Base-by-base conservation (phyloP, 495 filamentous ascomycete species). In the Rusavskia elegans region DNA sequence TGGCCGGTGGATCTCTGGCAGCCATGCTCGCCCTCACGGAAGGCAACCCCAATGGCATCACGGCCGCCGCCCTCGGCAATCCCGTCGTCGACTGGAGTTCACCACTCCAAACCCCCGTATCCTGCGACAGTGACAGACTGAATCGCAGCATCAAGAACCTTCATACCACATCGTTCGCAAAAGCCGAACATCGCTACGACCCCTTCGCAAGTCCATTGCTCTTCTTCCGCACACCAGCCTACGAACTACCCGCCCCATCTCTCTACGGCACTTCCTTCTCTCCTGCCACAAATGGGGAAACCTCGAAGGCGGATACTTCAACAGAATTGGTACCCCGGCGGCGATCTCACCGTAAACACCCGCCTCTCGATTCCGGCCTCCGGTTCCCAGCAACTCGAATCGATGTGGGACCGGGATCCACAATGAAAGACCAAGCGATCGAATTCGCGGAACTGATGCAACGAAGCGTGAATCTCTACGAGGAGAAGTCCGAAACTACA, bases 21-120 rank as follows among this genome's bases (percentile, higher is more conserved):
- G 63, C 72, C 2, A 80, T 77, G 73, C 67, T 82, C 13, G 72
- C 76, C 0, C 60, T 82, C 41, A 82, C 78, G 37, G 78, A 82
- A 65, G 73, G 75, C 19, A 56, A 59, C 25, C 58, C 45, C 13
- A 55, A 60, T 20, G 51, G 51, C 13, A 64, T 72, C 27, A 57
- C 53, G n/a, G 65, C 68, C 19, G 66, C 66, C 11, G 66, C 66
- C 2, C 52, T 71, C 8, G 63, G 62, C 42, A 67, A 68, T 30
- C 65, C 71, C 5, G 57, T 73, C 20, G 53, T 64, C 2, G 68
- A 73, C 51, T 73, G 71, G 71, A 61, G 40, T 4, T 53, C 44
- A n/a, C 21, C 56, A 0, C 25, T 35, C 17, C 6, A 37, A 10
- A 16, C 40, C 5, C 37, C 4, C 16, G 32, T 30, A 19, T 14